Evolutionary conservation across 2,329 filamentous ascomycete species (phyloP).

Genomic region (Calonectria montana): DNA sequence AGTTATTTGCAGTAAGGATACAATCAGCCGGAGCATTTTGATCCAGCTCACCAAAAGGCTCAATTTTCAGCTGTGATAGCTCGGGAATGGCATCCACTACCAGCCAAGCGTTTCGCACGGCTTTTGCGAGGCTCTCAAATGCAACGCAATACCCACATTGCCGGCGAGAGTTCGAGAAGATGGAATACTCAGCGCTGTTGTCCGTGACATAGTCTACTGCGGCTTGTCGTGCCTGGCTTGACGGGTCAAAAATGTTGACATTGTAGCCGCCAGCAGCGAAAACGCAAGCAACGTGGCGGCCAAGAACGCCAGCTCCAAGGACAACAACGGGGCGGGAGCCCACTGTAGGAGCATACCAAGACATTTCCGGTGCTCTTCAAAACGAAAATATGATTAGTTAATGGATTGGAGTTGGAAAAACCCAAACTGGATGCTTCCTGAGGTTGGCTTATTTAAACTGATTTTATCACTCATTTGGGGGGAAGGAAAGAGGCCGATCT

Average conservation of each 20-base stretch:
- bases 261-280: not conserved
- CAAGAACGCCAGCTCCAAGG: not conserved
- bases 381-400: not conserved
- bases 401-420: not conserved
- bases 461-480: not conserved
- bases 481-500: no score
- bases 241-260: not conserved
- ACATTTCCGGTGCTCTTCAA: not conserved
- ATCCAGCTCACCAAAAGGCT: not conserved
- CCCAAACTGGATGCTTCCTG: not conserved
- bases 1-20: not conserved
- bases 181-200: not conserved
- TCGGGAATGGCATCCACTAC: not conserved
- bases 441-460: not conserved
- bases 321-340: not conserved
- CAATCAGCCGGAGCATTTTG: not conserved
- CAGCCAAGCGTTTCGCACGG: not conserved
- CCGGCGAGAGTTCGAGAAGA: not conserved
- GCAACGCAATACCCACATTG: not conserved
- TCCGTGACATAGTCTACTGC: not conserved
- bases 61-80: not conserved
- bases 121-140: not conserved
- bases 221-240: not conserved
- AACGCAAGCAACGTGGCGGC: not conserved
- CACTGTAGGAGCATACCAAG: not conserved